A percentile compares a stretch with the other conserved stretches of the same genome.
These are phyloP conservation scores for Theileria orientalis DNA, from an alignment of 169 alveolate species.

Conservation along the genomic window DNA sequence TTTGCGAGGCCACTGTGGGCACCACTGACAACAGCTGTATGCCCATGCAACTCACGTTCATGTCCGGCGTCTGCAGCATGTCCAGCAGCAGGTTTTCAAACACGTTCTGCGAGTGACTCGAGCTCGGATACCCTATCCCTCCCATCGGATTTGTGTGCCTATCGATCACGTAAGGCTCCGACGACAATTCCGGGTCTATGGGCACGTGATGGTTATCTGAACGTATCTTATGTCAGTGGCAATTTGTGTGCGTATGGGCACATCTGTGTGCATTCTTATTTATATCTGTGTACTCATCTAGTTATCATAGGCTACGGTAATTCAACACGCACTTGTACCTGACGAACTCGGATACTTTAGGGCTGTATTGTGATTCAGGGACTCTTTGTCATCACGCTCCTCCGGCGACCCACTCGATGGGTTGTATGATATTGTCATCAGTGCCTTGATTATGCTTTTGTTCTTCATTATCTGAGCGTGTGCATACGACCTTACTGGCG, in stretches of 20 bases:
- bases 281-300: background rate
- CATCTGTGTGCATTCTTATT: background rate
- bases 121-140: conserved; percentile 35
- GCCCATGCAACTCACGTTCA: conserved; percentile 37
- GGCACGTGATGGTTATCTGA: background rate
- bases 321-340: too few species aligned
- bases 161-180: background rate
- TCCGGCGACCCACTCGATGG: background rate
- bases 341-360: too few species aligned
- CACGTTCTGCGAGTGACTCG: conserved; percentile 23
- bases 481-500: conserved; percentile 49
- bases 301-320: too few species aligned
- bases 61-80: conserved; percentile 33
- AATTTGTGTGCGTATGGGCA: background rate
- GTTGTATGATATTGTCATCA: conserved; percentile 28
- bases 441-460: conserved; percentile 20
- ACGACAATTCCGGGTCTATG: background rate
- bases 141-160: background rate
- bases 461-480: conserved; percentile 45
- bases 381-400: background rate
- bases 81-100: conserved; percentile 30
- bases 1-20: conserved; percentile 41
- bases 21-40: conserved; percentile 27
- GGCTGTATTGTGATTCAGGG: background rate
- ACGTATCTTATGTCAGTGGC: background rate